These are phyloP conservation scores for Pleomassaria siparia DNA, from an alignment of 2,329 filamentous ascomycete species.

Conservation along the genomic window DNA sequence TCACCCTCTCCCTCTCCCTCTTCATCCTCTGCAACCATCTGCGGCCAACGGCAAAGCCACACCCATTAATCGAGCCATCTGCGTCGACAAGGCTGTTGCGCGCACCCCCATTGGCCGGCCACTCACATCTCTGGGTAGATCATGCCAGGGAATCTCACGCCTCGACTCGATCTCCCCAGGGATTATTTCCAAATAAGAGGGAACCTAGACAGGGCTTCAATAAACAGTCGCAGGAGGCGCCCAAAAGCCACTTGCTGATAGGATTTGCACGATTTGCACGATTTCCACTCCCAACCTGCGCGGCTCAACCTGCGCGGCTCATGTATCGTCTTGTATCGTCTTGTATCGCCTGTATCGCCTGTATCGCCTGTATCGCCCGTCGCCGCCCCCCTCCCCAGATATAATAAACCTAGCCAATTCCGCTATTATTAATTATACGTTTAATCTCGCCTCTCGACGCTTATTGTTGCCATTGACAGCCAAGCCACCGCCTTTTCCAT, in stretches of 20 bases:
- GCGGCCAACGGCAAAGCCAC: conserved; percentile 25
- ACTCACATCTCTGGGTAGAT: conserved; percentile 10
- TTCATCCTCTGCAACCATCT: no score
- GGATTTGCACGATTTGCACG: no score
- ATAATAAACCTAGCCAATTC: conserved; percentile 31
- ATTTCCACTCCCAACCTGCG: no score
- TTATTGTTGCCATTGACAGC: conserved; percentile 1
- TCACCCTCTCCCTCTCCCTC: no score
- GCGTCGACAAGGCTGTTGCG: conserved; percentile 11
- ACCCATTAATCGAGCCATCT: no score
- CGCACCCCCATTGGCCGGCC: conserved; percentile 22
- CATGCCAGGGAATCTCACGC: conserved; percentile 19
- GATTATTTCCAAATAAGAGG: conserved; percentile 32
- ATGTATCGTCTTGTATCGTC: conserved; percentile 6
- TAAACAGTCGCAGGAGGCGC: conserved; percentile 31
- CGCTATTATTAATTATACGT: conserved; percentile 12
- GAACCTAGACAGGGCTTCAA: conserved; percentile 27
- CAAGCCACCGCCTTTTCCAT: conserved; percentile 1
- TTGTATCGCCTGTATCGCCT: no score
- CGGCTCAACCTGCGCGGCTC: conserved; percentile 15
- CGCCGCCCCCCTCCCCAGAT: no score
- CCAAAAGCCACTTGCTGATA: conserved; percentile 30
- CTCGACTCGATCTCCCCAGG: conserved; percentile 30
- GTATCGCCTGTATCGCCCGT: no score
- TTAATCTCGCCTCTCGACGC: conserved; percentile 12